Percentiles rank a stretch among this genome's conserved stretches.
Conservation (phyloP, 1,139 yeast genomes). For the Saccharomyces hybrid region DNA sequence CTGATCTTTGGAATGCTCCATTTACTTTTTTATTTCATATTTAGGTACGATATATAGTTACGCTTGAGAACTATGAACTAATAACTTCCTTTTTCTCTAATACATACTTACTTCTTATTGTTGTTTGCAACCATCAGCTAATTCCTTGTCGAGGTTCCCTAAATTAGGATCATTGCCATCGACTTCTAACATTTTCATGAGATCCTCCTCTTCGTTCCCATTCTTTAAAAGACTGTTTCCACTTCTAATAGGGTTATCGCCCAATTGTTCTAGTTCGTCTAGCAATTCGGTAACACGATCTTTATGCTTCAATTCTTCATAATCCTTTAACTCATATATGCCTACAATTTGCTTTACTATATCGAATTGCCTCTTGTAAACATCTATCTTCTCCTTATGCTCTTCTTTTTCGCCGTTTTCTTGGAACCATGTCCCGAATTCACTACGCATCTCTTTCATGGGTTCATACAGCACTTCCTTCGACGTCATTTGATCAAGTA, state of each 20-base stretch:
- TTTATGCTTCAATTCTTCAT: conserved; percentile 48
- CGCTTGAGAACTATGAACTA: not conserved
- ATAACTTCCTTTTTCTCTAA: not conserved
- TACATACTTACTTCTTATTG: conserved; percentile 11
- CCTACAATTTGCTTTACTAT: conserved; percentile 47
- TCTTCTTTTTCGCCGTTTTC: conserved; percentile 38
- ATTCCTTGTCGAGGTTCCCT: conserved; percentile 31
- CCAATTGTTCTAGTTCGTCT: conserved; percentile 69
- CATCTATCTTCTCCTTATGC: conserved; percentile 41
- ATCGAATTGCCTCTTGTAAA: conserved; percentile 48
- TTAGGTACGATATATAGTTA: not conserved
- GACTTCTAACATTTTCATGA: conserved; percentile 21
- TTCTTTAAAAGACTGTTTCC: conserved; percentile 35
- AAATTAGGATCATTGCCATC: conserved; percentile 40
- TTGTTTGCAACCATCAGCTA: conserved; percentile 36
- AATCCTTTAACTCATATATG: conserved; percentile 49
- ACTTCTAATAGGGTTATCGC: conserved; percentile 66
- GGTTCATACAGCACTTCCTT: conserved; percentile 87
- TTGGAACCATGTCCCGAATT: conserved; percentile 41
- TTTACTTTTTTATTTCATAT: not conserved
- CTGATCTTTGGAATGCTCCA: not conserved
- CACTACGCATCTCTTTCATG: conserved; percentile 66
- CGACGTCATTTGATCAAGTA: conserved; percentile 77
- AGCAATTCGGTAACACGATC: conserved; percentile 48
- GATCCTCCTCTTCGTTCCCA: conserved; percentile 29